These are phyloP conservation scores for Botrytis sinoallii DNA, from an alignment of 2,329 filamentous ascomycete species.

Conservation along the genomic window DNA sequence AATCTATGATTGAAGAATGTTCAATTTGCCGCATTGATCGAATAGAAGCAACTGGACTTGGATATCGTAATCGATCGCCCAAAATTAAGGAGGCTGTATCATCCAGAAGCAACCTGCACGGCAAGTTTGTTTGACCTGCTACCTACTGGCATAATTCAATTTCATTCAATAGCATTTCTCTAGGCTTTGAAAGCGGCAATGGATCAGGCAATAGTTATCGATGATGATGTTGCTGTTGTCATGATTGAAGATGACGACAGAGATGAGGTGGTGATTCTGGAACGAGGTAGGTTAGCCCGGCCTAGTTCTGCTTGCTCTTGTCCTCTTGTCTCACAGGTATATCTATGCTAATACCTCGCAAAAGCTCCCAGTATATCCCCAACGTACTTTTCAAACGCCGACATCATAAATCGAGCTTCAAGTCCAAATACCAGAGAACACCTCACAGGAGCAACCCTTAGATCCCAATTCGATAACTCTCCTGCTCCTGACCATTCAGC, in stretches of 20 bases:
- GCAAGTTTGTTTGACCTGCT: background rate
- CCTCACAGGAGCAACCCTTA: background rate
- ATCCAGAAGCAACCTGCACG: background rate
- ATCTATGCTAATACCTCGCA: background rate
- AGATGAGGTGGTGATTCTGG: conserved; percentile 9
- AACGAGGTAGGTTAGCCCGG: background rate
- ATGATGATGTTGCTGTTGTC: background rate
- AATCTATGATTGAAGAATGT: background rate
- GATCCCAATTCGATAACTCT: background rate
- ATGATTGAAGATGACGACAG: background rate
- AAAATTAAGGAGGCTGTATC: background rate
- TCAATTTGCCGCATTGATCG: background rate
- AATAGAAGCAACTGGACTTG: background rate
- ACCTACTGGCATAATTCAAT: background rate
- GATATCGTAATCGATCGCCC: background rate
- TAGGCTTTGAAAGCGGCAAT: background rate
- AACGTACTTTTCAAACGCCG: background rate
- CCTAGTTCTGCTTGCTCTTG: background rate
- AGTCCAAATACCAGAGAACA: background rate
- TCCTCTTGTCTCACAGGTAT: background rate
- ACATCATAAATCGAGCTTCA: background rate
- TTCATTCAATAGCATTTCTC: background rate
- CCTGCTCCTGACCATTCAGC: background rate
- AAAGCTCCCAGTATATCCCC: background rate
- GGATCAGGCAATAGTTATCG: conserved; percentile 3